Conservation (phyloP, 2,329 filamentous ascomycete species). For the Neurospora sp. region DNA sequence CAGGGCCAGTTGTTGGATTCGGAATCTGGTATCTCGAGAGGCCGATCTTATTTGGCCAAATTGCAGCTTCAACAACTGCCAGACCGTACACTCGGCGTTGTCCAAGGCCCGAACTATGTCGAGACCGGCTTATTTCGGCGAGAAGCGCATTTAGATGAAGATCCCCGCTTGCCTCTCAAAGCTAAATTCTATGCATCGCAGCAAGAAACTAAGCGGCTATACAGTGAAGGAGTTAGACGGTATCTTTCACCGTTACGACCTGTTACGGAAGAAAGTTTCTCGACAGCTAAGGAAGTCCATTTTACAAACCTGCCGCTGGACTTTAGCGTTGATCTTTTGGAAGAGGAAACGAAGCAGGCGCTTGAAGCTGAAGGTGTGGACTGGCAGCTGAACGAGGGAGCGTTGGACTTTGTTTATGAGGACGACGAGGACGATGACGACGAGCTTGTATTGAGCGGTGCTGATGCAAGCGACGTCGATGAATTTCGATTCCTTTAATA, state of each 20-base stretch:
- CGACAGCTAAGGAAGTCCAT: not conserved
- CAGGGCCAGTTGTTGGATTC: constrained; percentile 12
- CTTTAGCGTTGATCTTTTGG: not conserved
- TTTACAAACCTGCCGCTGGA: not conserved
- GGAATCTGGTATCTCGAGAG: constrained; percentile 20
- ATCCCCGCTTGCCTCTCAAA: constrained; percentile 34
- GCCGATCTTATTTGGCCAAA: constrained; percentile 26
- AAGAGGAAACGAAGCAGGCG: not conserved
- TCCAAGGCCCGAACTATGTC: constrained; percentile 45
- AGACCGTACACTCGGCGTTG: constrained; percentile 40
- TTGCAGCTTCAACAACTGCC: constrained; percentile 31
- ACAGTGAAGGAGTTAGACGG: constrained; percentile 3
- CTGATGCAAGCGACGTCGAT: not conserved
- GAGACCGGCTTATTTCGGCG: constrained; percentile 34
- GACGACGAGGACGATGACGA: not conserved
- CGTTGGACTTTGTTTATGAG: not conserved
- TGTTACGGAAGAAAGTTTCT: not conserved
- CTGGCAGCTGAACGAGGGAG: not conserved
- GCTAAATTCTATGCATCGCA: constrained; percentile 34
- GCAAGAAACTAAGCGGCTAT: constrained; percentile 27
- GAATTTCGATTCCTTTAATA: not conserved
- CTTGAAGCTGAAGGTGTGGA: not conserved
- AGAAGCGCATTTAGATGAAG: constrained; percentile 37
- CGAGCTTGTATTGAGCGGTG: not conserved
- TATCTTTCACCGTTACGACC: not conserved